A percentile compares a stretch with the other conserved stretches of the same genome.
Evolutionary conservation across 2,329 filamentous ascomycete species (phyloP).

Genomic region (Emmonsiellopsis sp.): DNA sequence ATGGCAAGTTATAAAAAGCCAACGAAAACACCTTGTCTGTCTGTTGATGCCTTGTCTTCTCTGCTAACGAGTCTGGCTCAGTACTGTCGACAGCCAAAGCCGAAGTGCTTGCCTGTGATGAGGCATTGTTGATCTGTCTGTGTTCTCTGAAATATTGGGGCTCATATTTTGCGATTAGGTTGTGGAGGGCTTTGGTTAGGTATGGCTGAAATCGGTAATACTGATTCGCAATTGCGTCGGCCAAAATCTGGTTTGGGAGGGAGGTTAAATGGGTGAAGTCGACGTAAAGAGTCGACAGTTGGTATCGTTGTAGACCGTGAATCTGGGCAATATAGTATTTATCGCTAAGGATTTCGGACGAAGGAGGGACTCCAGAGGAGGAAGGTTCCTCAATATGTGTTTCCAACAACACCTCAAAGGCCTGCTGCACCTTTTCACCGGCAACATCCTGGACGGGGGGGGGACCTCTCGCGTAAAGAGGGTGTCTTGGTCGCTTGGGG

Average conservation of each 20-base stretch:
- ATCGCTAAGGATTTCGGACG: conserved; percentile 48
- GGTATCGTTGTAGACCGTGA: conserved; percentile 52
- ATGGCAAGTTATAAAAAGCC: conserved; percentile 85
- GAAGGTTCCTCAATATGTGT: conserved; percentile 50
- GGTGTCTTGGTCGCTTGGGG: conserved; percentile 39
- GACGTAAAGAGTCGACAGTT: conserved; percentile 57
- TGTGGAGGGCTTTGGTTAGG: conserved; percentile 78
- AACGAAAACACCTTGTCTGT: conserved; percentile 93
- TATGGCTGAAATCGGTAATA: conserved; percentile 96
- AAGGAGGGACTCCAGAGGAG: conserved; percentile 44
- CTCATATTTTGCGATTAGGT: conserved; percentile 88
- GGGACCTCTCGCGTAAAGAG: conserved; percentile 43
- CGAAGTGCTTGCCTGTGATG: conserved; percentile 60
- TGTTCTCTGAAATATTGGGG: conserved; percentile 90
- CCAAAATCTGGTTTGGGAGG: conserved; percentile 69
- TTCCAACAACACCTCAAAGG: conserved; percentile 57
- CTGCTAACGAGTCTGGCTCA: conserved; percentile 45
- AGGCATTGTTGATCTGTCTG: conserved; percentile 65
- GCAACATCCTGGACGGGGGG: conserved; percentile 52
- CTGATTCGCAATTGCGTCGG: conserved; percentile 75
- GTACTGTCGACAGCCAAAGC: conserved; percentile 51
- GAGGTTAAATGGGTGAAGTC: conserved; percentile 69
- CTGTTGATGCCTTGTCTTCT: conserved; percentile 81
- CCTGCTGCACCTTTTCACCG: conserved; percentile 52
- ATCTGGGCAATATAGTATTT: conserved; percentile 62